Evolutionary conservation across 495 filamentous ascomycete species (phyloP), one percentile per base, ranked within the genome.

Genomic region (Hyaloscypha hepaticicola): DNA sequence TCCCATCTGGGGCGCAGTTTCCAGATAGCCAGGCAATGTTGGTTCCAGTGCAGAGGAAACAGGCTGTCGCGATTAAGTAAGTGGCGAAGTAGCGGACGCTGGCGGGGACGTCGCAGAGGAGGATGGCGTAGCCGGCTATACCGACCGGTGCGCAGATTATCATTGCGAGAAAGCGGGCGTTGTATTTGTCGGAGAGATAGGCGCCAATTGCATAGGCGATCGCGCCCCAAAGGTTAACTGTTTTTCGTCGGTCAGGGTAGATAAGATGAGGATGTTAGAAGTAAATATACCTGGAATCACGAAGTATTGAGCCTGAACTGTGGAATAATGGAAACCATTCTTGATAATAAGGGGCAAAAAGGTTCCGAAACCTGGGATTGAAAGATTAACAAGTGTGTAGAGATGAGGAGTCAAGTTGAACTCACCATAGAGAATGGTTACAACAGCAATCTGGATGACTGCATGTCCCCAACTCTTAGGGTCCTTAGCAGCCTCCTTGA

Each of bases 371-470:
- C 50, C 50, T 53, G 7, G 21, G 22, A 5, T 53, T 25, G 0
- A 53, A n/a, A 53, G n/a, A 0, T 53, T 53, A 27, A 19, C 25
- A 53, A 53, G 16, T 25, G 16, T 9, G 25, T 50, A 6, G 16
- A 50, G 48, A 19, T 7, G 48, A 5, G 48, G 5, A n/a, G 19
- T 6, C 21, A 7, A 25, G 52, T n/a, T 25, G 24, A 19, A 9
- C 52, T 26, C 3, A 57, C 55, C 55, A 24, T 57, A 57, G n/a
- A 57, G 25, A 57, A 57, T 57, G n/a, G 55, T 57, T 3, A 33
- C 25, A 16, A 28, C 25, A 57, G 28, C 25, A 14, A 57, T 57
- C 28, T 57, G 55, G 22, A 57, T 57, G 7, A 57, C 25, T 3
- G 26, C 55, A 34, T 57, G 55, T 6, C 25, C 26, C 55, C 55